Percentiles rank a stretch among this genome's conserved stretches.
phyloP scores from a whole-genome alignment of 495 filamentous ascomycete species.

The Lindgomyces ingoldianus region DNA sequence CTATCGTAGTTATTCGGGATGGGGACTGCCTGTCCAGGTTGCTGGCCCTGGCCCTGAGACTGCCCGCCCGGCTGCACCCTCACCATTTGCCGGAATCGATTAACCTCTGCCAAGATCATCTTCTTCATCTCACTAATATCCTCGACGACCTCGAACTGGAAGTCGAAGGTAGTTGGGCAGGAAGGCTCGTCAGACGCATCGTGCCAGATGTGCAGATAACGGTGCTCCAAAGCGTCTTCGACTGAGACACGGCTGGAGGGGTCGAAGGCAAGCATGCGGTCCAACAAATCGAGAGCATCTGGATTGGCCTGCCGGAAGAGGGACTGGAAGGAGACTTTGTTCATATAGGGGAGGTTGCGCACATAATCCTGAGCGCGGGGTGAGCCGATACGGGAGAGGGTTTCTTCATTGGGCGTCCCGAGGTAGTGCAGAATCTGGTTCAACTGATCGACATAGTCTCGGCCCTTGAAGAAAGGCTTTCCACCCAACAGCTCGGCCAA shows the following conservation, averaged over 20 bases:
- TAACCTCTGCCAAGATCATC: conserved; percentile 95
- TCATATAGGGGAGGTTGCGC: conserved; percentile 94
- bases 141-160: conserved; percentile 94
- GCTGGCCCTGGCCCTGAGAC: neutral
- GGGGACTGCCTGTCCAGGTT: conserved; percentile 27
- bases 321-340: conserved; percentile 81
- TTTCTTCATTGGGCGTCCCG: conserved; percentile 94
- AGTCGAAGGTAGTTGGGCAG: conserved; percentile 93
- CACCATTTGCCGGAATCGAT: conserved; percentile 74
- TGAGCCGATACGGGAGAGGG: conserved; percentile 88
- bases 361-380: conserved; percentile 98
- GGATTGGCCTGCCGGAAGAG: conserved; percentile 96
- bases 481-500: conserved; percentile 94
- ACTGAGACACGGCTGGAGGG: conserved; percentile 87
- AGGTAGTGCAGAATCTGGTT: conserved; percentile 99
- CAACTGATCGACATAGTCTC: conserved; percentile 98
- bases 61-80: conserved; percentile 46
- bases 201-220: conserved; percentile 97
- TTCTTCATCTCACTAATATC: conserved; percentile 90
- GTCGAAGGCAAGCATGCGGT: conserved; percentile 97
- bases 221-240: conserved; percentile 91
- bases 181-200: conserved; percentile 92
- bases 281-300: conserved; percentile 90
- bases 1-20: conserved; percentile 40
- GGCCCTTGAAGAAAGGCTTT: conserved; percentile 97